These are phyloP conservation scores for Penicillium sp. DNA, from an alignment of 2,329 filamentous ascomycete species.

Conservation along the genomic window DNA sequence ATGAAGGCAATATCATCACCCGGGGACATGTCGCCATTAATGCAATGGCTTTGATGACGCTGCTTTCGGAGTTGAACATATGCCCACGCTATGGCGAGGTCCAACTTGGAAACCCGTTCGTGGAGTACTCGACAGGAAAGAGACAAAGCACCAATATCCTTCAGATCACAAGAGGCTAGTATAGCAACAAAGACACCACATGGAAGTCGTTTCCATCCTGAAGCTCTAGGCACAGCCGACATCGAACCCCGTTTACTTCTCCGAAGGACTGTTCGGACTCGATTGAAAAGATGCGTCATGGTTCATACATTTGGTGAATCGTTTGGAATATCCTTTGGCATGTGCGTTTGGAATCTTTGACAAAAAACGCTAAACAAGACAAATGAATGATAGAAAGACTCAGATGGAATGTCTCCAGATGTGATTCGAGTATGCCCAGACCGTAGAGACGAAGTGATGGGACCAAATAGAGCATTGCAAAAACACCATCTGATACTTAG, in stretches of 20 bases:
- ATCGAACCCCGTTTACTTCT: slow-evolving; percentile 4
- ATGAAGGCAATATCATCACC: slow-evolving; percentile 28
- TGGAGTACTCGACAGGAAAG: slow-evolving; percentile 22
- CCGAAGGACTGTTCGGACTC: slow-evolving; percentile 17
- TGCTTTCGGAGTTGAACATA: slow-evolving; percentile 21
- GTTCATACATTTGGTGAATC: not conserved
- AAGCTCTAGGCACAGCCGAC: slow-evolving; percentile 5
- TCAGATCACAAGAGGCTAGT: slow-evolving; percentile 18
- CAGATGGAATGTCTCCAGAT: not conserved
- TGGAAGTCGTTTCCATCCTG: slow-evolving; percentile 23
- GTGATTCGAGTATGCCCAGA: not conserved
- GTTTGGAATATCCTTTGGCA: not conserved
- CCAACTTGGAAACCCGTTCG: slow-evolving; percentile 17
- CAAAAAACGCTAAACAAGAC: not conserved
- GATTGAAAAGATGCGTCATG: slow-evolving; percentile 15
- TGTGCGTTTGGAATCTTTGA: not conserved
- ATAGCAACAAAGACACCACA: slow-evolving; percentile 18
- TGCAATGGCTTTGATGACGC: not conserved
- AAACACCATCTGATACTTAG: not conserved
- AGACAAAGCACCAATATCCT: slow-evolving; percentile 20
- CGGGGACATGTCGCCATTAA: slow-evolving; percentile 8
- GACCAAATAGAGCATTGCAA: not conserved
- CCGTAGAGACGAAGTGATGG: not conserved
- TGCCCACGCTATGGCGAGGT: slow-evolving; percentile 21
- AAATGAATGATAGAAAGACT: not conserved